phyloP scores from a whole-genome alignment of 163 green algal species.

The Scenedesmus sp. region DNA sequence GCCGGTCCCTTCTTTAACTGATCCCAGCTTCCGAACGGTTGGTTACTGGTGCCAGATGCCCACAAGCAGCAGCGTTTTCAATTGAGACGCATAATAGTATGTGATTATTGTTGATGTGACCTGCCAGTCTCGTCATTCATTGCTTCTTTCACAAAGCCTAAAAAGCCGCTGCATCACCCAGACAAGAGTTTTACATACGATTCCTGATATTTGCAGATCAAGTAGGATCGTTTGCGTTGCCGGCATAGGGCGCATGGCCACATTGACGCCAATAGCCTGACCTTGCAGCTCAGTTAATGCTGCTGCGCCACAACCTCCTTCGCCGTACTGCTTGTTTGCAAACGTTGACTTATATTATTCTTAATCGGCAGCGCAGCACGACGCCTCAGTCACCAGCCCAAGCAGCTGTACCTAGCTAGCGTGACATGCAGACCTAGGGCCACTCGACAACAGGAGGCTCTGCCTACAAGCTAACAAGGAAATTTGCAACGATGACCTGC shows the following conservation, averaged over 20 bases:
- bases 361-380: not conserved
- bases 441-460: not conserved
- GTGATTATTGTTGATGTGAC: not conserved
- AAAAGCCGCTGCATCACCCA: not conserved
- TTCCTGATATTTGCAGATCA: not conserved
- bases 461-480: not conserved
- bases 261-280: not conserved
- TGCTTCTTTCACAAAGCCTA: not conserved
- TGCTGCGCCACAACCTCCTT: not conserved
- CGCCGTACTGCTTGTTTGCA: not conserved
- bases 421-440: not conserved
- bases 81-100: not conserved
- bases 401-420: not conserved
- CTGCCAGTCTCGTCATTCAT: not conserved
- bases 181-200: not conserved
- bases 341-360: not conserved
- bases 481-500: not conserved
- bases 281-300: constrained; percentile 9
- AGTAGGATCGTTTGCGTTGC: not conserved
- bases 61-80: not conserved
- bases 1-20: not conserved
- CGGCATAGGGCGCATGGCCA: not conserved
- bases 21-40: not conserved
- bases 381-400: not conserved
- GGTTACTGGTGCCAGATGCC: not conserved